phyloP scores from a whole-genome alignment of 148 eudicot genomes.

The Heliosperma pusillum region DNA sequence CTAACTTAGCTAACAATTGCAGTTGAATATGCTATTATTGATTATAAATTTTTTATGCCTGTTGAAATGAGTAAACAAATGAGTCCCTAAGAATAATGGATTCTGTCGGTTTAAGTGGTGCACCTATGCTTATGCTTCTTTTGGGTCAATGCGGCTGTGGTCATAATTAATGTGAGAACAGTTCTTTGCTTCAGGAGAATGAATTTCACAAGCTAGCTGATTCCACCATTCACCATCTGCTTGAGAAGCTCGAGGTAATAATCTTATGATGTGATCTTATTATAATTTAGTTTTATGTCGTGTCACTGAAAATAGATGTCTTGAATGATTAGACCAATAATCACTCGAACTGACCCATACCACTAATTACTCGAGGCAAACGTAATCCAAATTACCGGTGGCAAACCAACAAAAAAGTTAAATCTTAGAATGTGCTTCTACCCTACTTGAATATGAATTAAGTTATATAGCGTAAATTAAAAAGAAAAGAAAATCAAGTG shows the following conservation, averaged over 20 bases:
- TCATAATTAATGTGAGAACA: constrained; percentile 49
- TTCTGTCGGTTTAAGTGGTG: not conserved
- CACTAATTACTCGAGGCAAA: too few relatives aligned
- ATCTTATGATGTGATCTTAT: not conserved
- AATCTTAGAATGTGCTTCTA: too few relatives aligned
- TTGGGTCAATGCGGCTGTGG: constrained; percentile 1
- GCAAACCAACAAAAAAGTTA: too few relatives aligned
- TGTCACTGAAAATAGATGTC: not conserved
- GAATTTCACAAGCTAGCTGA: constrained; percentile 80
- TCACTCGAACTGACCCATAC: too few relatives aligned
- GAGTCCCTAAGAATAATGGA: not conserved
- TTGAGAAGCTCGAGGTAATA: constrained; percentile 87
- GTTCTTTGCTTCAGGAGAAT: constrained; percentile 77
- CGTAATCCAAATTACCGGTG: too few relatives aligned
- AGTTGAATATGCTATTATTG: not conserved
- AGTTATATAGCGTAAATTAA: too few relatives aligned
- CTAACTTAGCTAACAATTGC: not conserved
- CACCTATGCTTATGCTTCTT: too few relatives aligned
- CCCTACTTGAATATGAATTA: too few relatives aligned
- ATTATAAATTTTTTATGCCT: not conserved
- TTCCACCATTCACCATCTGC: constrained; percentile 77
- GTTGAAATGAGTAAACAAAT: not conserved
- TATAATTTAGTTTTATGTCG: not conserved
- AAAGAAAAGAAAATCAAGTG: not conserved
- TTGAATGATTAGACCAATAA: too few relatives aligned